A percentile compares a stretch with the other conserved stretches of the same genome.
Evolutionary conservation across 805 yeast species (phyloP).

Genomic region (Candida ponderosae): DNA sequence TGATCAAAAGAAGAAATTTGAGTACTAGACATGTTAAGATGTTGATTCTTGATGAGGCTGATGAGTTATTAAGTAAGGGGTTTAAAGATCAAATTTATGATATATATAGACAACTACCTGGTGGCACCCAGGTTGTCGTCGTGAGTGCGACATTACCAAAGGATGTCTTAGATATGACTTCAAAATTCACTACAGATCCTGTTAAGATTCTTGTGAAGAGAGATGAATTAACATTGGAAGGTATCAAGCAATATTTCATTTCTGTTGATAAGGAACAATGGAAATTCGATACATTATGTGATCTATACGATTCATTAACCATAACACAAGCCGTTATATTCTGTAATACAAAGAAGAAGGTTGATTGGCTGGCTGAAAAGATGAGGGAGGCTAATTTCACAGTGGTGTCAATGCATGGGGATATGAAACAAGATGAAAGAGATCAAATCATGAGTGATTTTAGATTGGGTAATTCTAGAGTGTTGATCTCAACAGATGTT

Average conservation of each 20-base stretch:
- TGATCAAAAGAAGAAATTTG: conserved; percentile 78
- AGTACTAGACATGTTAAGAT: conserved; percentile 73
- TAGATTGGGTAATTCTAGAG: conserved; percentile 88
- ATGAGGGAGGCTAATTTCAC: conserved; percentile 79
- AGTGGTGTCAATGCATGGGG: conserved; percentile 95
- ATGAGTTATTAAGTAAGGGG: conserved; percentile 87
- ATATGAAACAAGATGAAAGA: conserved; percentile 91
- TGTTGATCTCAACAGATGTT: conserved; percentile 91
- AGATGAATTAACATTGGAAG: conserved; percentile 91
- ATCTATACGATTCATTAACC: conserved; percentile 88
- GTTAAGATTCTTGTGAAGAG: conserved; percentile 89
- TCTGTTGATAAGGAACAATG: conserved; percentile 88
- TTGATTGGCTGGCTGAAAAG: conserved; percentile 79
- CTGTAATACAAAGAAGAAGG: conserved; percentile 95
- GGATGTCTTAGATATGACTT: conserved; percentile 87
- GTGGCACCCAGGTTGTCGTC: conserved; percentile 84
- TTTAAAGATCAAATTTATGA: conserved; percentile 95
- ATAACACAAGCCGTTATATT: conserved; percentile 97
- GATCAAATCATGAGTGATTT: conserved; percentile 94
- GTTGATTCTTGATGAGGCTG: conserved; percentile 94
- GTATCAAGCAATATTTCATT: conserved; percentile 87
- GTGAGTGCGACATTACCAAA: conserved; percentile 91
- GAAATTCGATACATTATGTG: conserved; percentile 93
- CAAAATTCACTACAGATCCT: conserved; percentile 89
- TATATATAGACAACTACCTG: conserved; percentile 77